Conservation (phyloP, 2,329 filamentous ascomycete species). For the Colletotrichum falcatum region DNA sequence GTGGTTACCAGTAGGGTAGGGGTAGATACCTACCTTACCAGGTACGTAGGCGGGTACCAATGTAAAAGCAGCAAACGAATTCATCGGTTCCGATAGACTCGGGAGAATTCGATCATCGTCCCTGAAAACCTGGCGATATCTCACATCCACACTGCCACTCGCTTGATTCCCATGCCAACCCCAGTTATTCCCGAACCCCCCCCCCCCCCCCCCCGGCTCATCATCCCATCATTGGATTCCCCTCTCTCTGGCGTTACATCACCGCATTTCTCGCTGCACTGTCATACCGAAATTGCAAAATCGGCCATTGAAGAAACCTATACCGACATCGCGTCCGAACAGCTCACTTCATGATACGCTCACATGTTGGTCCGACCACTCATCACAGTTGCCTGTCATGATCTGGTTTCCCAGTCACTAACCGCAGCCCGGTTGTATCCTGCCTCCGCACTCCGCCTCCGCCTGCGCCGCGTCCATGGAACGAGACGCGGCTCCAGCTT, state of each 20-base stretch:
- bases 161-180: constrained; percentile 30
- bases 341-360: constrained; percentile 40
- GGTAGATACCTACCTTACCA: background rate
- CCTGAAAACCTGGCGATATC: constrained; percentile 40
- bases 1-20: background rate
- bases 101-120: constrained; percentile 36
- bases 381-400: constrained; percentile 36
- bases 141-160: constrained; percentile 29
- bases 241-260: constrained; percentile 7
- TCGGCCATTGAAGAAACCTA: constrained; percentile 5
- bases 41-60: no score
- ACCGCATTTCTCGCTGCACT: constrained; percentile 9
- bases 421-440: constrained; percentile 12
- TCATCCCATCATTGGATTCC: constrained; percentile 11
- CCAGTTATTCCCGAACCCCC: constrained; percentile 4
- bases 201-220: no score
- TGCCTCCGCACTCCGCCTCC: constrained; percentile 27
- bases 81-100: constrained; percentile 29
- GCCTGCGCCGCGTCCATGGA: constrained; percentile 25
- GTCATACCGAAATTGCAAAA: background rate
- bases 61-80: constrained; percentile 12
- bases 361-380: constrained; percentile 40
- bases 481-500: constrained; percentile 11
- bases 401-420: constrained; percentile 25
- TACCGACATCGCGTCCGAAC: constrained; percentile 24